Base-by-base conservation (phyloP, 306 rosid genomes). In the Clitoria ternatea region DNA sequence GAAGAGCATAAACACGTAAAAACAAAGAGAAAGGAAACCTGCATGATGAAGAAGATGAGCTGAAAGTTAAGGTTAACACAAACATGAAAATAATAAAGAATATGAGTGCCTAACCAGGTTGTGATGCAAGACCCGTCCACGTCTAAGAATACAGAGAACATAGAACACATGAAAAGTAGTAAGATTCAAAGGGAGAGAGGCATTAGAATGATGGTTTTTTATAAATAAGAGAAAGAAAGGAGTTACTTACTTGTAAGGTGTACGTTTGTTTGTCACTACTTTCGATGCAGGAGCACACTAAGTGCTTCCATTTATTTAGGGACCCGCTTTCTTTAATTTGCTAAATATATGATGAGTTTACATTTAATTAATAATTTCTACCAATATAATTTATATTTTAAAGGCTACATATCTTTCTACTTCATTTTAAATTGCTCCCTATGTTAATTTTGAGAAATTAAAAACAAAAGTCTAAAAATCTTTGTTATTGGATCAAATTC, bases 31-130 rank as follows among this genome's bases (percentile, higher is more conserved):
- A 63, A 63, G 2, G 2, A 14, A 52, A 65, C 17, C 10, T 14
- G 74, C 61, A 73, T 30, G 76, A 9, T 0, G 40, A 52, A 22
- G 69, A 62, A 10, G 11, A 66, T 12, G 29, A 74, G 75, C 85
- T 66, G 73, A 79, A 53, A 26, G 40, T 22, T 9, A 27, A 73
- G 86, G 30, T 30, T 2, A 69, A n/a, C 55, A 63, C 12, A 64
- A 8, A 69, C 19, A 56, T 14, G 57, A 6, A 36, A 27, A 1
- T 0, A 18, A 52, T 6, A 7, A 17, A 17, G 0, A 8, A 32
- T n/a, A 18, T 2, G 45, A 48, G 66, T 22, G 26, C 30, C 19
- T 23, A 66, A 86, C 87, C 96, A 60, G 62, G 22, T 66, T 78
- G 62, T 55, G 92, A 62, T 27, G 70, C 14, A 56, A 40, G 52